These are phyloP conservation scores for Neoarthrinium moseri DNA, from an alignment of 2,329 filamentous ascomycete genomes.

Conservation along the genomic window DNA sequence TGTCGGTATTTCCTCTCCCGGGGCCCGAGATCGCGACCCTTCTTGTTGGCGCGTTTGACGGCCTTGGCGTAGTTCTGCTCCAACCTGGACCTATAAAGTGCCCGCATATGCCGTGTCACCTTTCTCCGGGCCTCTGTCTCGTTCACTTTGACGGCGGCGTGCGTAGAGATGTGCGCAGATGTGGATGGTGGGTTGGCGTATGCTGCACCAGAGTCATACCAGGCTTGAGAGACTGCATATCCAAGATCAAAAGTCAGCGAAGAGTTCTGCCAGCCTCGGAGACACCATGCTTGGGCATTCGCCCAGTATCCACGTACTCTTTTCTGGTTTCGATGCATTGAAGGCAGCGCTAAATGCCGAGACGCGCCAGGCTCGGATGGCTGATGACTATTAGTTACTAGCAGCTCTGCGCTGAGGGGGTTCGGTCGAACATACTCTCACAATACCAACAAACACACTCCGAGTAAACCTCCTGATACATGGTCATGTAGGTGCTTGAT, in stretches of 20 bases:
- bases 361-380: constrained; percentile 4
- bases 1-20: background rate
- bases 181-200: background rate
- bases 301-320: constrained; percentile 4
- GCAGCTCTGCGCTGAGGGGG: background rate
- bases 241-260: too few species aligned
- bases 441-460: constrained; percentile 6
- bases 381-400: background rate
- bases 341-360: constrained; percentile 1
- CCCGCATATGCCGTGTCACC: constrained; percentile 1
- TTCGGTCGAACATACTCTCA: background rate
- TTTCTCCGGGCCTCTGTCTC: constrained; percentile 3
- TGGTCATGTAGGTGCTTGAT: background rate
- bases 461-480: background rate
- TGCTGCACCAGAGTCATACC: constrained; percentile 4
- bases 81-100: constrained; percentile 4
- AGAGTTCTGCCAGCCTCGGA: too few species aligned
- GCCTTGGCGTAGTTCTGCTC: constrained; percentile 6
- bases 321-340: constrained; percentile 2
- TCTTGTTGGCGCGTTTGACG: constrained; percentile 2
- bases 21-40: constrained; percentile 3
- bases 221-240: constrained; percentile 1
- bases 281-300: too few species aligned
- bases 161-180: background rate
- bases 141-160: constrained; percentile 5